Percentiles rank a stretch among this genome's conserved stretches.
Evolutionary conservation across 2,329 filamentous ascomycete species (phyloP).

Genomic region (Drechslerella dactyloides): DNA sequence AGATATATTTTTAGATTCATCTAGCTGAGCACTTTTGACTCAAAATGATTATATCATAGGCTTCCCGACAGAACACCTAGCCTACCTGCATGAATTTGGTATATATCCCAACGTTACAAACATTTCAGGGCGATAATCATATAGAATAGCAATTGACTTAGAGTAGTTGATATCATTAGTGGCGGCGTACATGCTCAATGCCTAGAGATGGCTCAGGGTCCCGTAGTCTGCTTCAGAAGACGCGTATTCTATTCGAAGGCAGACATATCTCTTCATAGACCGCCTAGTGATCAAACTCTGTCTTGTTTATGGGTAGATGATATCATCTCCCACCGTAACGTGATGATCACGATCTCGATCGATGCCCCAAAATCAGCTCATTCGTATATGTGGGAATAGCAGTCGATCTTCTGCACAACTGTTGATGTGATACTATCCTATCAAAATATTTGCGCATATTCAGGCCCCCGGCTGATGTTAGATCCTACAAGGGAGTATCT

Average conservation of each 20-base stretch:
- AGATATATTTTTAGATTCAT: not conserved
- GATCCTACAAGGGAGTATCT: not conserved
- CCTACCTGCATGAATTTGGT: not conserved
- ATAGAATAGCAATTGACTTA: not conserved
- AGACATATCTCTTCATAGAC: constrained; percentile 1
- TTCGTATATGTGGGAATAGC: constrained; percentile 2
- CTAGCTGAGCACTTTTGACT: not conserved
- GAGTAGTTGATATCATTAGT: no score
- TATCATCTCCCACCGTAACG: constrained; percentile 3
- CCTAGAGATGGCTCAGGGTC: no score
- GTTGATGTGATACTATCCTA: constrained; percentile 1
- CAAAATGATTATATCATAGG: not conserved
- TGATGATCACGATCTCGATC: constrained; percentile 2
- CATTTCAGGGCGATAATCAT: not conserved
- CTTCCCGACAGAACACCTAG: not conserved
- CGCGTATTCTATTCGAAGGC: no score
- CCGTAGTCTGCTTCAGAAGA: not conserved
- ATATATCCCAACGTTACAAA: not conserved
- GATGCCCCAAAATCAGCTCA: not conserved
- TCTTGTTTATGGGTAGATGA: constrained; percentile 9
- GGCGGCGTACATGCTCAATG: no score
- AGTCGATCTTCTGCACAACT: constrained; percentile 2
- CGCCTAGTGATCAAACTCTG: not conserved
- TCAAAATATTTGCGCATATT: constrained; percentile 5
- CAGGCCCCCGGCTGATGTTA: constrained; percentile 1